Evolutionary conservation across 2,329 filamentous ascomycete genomes (phyloP), one percentile per base, ranked within the genome.

Genomic region (Biscogniauxia marginata): DNA sequence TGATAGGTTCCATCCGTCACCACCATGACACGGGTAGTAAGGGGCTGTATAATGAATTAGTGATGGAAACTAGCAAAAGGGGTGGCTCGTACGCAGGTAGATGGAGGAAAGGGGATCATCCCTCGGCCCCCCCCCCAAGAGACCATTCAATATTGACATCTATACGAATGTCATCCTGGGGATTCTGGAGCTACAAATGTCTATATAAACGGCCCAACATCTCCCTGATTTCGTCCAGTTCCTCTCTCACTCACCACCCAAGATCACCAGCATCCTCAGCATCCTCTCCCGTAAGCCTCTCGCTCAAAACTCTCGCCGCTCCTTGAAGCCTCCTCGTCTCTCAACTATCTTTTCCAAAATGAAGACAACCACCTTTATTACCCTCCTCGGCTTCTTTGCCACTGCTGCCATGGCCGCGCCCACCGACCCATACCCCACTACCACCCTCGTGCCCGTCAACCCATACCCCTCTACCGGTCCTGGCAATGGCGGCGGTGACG

Each of bases 351-450:
- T 22, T 46, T 54, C 60, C 64, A 69, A 68, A 60, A 69, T 69
- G 67, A 58, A 68, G 63, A 56, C 59, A 25, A 57, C 65, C n/a
- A 11, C 67, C 3, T 19, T 62, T 34, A n/a, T n/a, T n/a, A 53
- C 61, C 59, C 25, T 69, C 63, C 34, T 67, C 39, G 58, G 64
- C 55, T 49, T 67, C 62, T 47, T 69, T 25, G 64, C 66, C 50
- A 55, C 64, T 49, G 58, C 63, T 46, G 65, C 61, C 55, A 9
- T 64, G 20, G 67, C 65, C 39, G 20, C 16, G 44, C 57, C 61
- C 20, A 53, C 55, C 2, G n/a, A 48, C 55, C n/a, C n/a, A n/a
- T n/a, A 23, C 52, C 62, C 62, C 4, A 19, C 46, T 45, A 57
- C 58, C 47, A 53, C 52, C 24, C 43, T 18, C 44, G 20, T n/a